Conservation (phyloP, 495 filamentous ascomycete genomes). For the Neurospora sublineolata region DNA sequence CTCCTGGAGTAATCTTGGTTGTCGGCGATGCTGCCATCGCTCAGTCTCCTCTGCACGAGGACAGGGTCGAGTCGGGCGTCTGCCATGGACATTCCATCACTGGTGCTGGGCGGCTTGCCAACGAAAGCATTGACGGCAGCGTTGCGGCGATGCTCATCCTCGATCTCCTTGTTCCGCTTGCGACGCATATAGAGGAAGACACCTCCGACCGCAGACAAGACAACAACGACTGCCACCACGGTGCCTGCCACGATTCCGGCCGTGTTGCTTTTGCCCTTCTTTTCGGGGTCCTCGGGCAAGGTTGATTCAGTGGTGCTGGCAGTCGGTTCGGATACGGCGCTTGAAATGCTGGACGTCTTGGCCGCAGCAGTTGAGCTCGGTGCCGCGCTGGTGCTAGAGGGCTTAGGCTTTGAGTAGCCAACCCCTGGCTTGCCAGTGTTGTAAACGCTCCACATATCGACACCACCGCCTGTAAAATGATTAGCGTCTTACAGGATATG, state of each 20-base stretch:
- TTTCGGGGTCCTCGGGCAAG: conserved; percentile 29
- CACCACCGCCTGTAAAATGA: conserved; percentile 40
- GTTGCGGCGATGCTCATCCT: conserved; percentile 70
- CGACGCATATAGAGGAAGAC: conserved; percentile 66
- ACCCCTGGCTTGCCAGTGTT: conserved; percentile 35
- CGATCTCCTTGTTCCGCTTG: conserved; percentile 58
- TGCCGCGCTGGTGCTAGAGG: not conserved
- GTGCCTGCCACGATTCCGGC: conserved; percentile 81
- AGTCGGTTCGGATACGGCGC: conserved; percentile 1
- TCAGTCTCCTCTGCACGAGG: conserved; percentile 78
- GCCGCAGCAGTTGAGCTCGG: conserved; percentile 1
- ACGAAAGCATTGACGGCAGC: conserved; percentile 57
- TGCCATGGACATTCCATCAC: conserved; percentile 48
- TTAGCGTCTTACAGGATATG: conserved; percentile 16
- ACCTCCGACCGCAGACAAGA: conserved; percentile 54
- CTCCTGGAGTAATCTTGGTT: conserved; percentile 94
- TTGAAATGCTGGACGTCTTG: conserved; percentile 13
- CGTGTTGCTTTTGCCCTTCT: conserved; percentile 21
- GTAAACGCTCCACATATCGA: conserved; percentile 33
- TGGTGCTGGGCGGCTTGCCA: conserved; percentile 46
- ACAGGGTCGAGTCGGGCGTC: conserved; percentile 84
- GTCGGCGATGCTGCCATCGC: conserved; percentile 94
- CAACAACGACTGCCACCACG: conserved; percentile 68
- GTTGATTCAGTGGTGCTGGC: conserved; percentile 15
- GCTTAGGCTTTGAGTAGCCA: not conserved